Conservation (phyloP, 139 green algal genomes). For the Chlorella vulgaris region DNA sequence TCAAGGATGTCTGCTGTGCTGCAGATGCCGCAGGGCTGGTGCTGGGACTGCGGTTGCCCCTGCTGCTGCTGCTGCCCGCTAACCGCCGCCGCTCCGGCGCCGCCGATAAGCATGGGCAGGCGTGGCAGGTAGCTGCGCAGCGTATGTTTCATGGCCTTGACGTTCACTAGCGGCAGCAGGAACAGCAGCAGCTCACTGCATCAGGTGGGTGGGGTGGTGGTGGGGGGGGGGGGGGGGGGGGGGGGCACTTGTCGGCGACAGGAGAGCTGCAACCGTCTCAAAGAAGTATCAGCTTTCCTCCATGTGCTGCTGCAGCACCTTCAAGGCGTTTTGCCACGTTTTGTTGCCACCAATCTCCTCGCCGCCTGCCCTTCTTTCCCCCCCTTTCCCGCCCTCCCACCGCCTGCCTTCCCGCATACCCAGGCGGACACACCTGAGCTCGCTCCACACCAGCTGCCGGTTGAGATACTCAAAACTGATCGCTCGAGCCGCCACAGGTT, state of each 20-base stretch:
- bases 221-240: too few relatives aligned
- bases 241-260: too few relatives aligned
- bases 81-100: neutral
- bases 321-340: too few relatives aligned
- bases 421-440: constrained; percentile 61
- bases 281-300: too few relatives aligned
- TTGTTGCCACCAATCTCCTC: too few relatives aligned
- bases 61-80: constrained; percentile 16
- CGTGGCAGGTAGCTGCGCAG: constrained; percentile 47
- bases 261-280: too few relatives aligned
- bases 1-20: constrained; percentile 49
- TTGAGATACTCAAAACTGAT: constrained; percentile 96
- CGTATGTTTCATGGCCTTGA: constrained; percentile 33
- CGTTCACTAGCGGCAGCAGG: constrained; percentile 76
- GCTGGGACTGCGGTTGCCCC: neutral
- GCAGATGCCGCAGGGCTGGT: constrained; percentile 59
- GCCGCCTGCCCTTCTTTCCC: neutral
- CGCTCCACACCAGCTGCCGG: constrained; percentile 88
- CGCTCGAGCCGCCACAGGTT: constrained; percentile 68
- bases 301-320: too few relatives aligned
- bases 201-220: too few relatives aligned
- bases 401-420: neutral
- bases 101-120: constrained; percentile 17
- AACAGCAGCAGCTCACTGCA: constrained; percentile 81
- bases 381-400: neutral